These are phyloP conservation scores for Blastobotrys muscicola DNA, from an alignment of 805 yeast genomes.

Conservation along the genomic window DNA sequence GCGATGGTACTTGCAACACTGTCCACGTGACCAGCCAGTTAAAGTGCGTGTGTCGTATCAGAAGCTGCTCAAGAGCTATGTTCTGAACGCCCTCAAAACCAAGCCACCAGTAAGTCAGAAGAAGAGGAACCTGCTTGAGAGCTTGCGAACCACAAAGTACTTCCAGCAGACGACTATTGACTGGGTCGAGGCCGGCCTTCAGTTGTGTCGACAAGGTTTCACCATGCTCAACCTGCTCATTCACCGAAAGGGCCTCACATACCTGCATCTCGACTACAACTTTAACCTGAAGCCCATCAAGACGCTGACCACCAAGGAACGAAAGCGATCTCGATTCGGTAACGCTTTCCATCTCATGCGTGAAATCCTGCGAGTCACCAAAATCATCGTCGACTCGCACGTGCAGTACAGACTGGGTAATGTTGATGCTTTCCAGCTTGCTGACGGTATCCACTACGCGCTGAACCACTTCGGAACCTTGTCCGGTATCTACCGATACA, in stretches of 20 bases:
- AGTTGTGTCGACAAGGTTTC: constrained; percentile 86
- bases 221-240: constrained; percentile 85
- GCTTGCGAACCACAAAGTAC: constrained; percentile 69
- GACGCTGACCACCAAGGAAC: constrained; percentile 89
- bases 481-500: constrained; percentile 93
- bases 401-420: constrained; percentile 85
- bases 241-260: constrained; percentile 84
- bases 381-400: constrained; percentile 85
- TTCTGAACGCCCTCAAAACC: constrained; percentile 60
- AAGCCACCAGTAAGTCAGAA: constrained; percentile 34
- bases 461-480: constrained; percentile 90
- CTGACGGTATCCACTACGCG: constrained; percentile 88
- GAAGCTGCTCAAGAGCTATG: constrained; percentile 68
- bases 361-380: constrained; percentile 76
- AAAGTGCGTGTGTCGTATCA: constrained; percentile 86
- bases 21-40: constrained; percentile 40
- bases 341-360: constrained; percentile 90
- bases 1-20: constrained; percentile 68
- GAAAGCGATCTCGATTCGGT: constrained; percentile 93
- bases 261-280: constrained; percentile 88
- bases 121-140: constrained; percentile 51
- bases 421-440: constrained; percentile 85
- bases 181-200: constrained; percentile 98
- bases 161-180: constrained; percentile 89
- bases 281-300: constrained; percentile 94